Evolutionary conservation across 2,329 filamentous ascomycete genomes (phyloP), one percentile per base, ranked within the genome.

Genomic region (Ascochyta fabae): DNA sequence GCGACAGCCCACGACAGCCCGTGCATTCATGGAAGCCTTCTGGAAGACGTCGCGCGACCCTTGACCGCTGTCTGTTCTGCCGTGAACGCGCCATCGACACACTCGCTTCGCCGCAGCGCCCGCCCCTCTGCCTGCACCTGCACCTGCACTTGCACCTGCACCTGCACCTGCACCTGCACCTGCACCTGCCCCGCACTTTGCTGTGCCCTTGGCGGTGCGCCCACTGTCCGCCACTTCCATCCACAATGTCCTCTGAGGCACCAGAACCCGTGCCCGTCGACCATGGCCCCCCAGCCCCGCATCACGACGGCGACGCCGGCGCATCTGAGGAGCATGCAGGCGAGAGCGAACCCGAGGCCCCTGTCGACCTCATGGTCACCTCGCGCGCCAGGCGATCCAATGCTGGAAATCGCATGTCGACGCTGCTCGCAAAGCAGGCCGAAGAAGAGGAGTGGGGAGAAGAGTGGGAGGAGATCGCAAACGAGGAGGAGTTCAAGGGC

Each of bases 401-500:
- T 62, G 75, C 75, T 7, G 75, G 75, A 61, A 77, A 75, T 46
- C 73, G 73, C 66, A 78, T 76, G 75, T 69, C 68, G 52, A 77
- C 69, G 50, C 72, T 75, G 62, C 68, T 73, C 38, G 69, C 71
- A 50, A 66, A 70, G 49, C 62, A 66, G 16, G 69, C 72, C 54
- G 75, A 78, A 44, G 75, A 77, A 27, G 65, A 73, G 45, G 59
- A 72, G 52, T 74, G 72, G 71, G 73, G 69, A n/a, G 73, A 75
- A 38, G 73, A 89, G 59, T 88, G 93, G 76, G 87, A 86, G 49
- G 89, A 92, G 67, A 85, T 83, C 6, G 88, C 83, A 27, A 82
- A 83, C 54, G 80, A 86, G 13, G 81, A 82, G 27, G 81, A 84
- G 38, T 78, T 82, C 55, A 74, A 75, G 13, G 76, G 81, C 58